Percentiles rank a stretch among this genome's conserved stretches.
Conservation (phyloP, 257 asterid genomes). For the Fraxinus anomala region DNA sequence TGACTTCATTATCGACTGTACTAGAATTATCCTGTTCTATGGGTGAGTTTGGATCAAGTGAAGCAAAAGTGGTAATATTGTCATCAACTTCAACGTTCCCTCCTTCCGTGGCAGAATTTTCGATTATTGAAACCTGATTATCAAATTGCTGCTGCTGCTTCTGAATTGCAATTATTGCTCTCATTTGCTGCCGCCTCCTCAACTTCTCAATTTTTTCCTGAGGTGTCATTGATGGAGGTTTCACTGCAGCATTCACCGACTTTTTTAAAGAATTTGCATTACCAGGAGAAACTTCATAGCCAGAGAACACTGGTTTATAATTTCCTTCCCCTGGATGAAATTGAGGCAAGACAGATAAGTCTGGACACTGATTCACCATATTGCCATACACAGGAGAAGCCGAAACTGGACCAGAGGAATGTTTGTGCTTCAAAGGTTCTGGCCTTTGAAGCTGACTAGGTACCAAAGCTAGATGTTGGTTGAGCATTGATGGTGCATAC, state of each 20-base stretch:
- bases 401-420: constrained; percentile 39
- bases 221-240: constrained; percentile 75
- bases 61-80: constrained; percentile 41
- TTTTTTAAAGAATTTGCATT: constrained; percentile 42
- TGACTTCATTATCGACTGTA: constrained; percentile 33
- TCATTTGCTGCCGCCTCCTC: constrained; percentile 84
- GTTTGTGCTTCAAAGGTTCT: constrained; percentile 45
- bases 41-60: constrained; percentile 54
- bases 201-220: constrained; percentile 85
- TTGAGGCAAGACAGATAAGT: constrained; percentile 36
- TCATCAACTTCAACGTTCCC: constrained; percentile 52
- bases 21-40: constrained; percentile 54
- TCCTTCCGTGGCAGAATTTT: constrained; percentile 52
- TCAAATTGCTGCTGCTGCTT: constrained; percentile 78
- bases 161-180: constrained; percentile 87
- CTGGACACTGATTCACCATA: constrained; percentile 45
- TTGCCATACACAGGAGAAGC: constrained; percentile 54
- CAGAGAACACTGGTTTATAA: constrained; percentile 33
- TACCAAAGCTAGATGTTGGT: constrained; percentile 44
- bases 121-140: constrained; percentile 47
- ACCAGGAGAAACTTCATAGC: constrained; percentile 44
- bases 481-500: constrained; percentile 43
- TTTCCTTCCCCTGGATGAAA: constrained; percentile 33
- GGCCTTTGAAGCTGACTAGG: constrained; percentile 43
- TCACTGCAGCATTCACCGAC: constrained; percentile 31